These are phyloP conservation scores for Amphirosellinia nigrospora DNA, from an alignment of 495 filamentous ascomycete species.

Conservation along the genomic window DNA sequence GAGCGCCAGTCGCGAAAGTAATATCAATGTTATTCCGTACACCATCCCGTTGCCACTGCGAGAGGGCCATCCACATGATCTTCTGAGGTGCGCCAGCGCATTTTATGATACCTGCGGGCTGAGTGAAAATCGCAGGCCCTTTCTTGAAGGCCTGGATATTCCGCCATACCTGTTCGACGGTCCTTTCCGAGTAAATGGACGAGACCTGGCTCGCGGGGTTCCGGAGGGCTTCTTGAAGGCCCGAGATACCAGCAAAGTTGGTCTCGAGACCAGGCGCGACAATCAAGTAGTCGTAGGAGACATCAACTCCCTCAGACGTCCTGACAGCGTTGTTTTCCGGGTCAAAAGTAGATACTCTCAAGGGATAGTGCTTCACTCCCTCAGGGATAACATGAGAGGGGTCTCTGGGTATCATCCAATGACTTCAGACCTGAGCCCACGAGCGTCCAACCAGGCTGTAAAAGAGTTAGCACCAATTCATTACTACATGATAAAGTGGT, in stretches of 20 bases:
- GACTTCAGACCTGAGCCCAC: constrained; percentile 69
- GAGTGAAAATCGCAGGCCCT: constrained; percentile 71
- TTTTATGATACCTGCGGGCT: constrained; percentile 69
- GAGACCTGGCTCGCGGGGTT: constrained; percentile 63
- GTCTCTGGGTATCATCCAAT: constrained; percentile 59
- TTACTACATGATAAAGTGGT: not conserved
- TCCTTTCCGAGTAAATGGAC: constrained; percentile 68
- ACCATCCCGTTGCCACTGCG: constrained; percentile 67
- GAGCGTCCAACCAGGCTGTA: constrained; percentile 70
- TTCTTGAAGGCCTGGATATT: constrained; percentile 60
- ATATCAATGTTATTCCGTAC: constrained; percentile 67
- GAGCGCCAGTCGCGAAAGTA: constrained; percentile 66
- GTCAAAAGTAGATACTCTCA: constrained; percentile 56
- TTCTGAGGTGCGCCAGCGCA: constrained; percentile 76
- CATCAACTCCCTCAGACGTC: constrained; percentile 61
- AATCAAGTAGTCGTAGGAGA: constrained; percentile 69
- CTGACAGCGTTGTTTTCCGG: constrained; percentile 66
- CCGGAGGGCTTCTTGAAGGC: constrained; percentile 64
- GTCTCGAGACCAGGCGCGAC: constrained; percentile 68
- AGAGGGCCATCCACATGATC: constrained; percentile 72
- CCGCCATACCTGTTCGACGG: constrained; percentile 62
- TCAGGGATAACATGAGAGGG: constrained; percentile 61
- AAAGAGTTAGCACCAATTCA: constrained; percentile 9
- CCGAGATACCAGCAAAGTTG: constrained; percentile 62
- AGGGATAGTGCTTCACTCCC: constrained; percentile 67